Evolutionary conservation across 306 rosid genomes (phyloP), one percentile per base, ranked within the genome.

Genomic region (Quercus aquifolioides): DNA sequence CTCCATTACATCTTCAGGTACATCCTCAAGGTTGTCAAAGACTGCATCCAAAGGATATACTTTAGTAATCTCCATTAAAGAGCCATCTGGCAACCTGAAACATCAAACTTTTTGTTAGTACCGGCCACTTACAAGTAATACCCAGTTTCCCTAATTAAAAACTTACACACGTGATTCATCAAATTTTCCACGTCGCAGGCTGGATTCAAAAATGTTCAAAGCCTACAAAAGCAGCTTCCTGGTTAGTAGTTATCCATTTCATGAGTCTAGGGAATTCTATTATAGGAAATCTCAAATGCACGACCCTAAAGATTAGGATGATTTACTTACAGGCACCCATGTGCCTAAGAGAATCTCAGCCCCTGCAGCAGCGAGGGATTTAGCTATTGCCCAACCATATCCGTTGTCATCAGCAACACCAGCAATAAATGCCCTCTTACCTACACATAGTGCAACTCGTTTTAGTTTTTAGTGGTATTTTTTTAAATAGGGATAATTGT

Each of bases 321-420:
- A 68, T 74, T 76, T 76, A 89, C 98, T 89, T 83, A 94, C 99
- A 77, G 99, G 99, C 74, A 94, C 99, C 99, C 99, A 94, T 13
- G 99, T 94, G 73, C 99, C 99, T 28, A 94, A 94, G 49, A 94
- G 94, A 84, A 94, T 92, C 89, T 94, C 95, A 76, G 99, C 99
- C 70, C 97, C 99, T 2, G 97, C 99, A 41, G 93, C 97, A 21
- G 99, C 99, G 15, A 94, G 97, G 81, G 99, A 89, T 90, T 92
- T 94, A 73, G 99, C 99, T n/a, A 94, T 94, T 54, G 99, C 97
- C 99, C 97, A 94, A 26, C 99, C 99, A 85, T 94, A 94, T 69
- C 97, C 99, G 55, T 91, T 87, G 82, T 94, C 99, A 86, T 94
- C 97, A 56, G 99, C 97, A 62, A 94, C 91, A 78, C 99, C 99